Conservation (phyloP, 805 yeast species). For the Candida chilensis region DNA sequence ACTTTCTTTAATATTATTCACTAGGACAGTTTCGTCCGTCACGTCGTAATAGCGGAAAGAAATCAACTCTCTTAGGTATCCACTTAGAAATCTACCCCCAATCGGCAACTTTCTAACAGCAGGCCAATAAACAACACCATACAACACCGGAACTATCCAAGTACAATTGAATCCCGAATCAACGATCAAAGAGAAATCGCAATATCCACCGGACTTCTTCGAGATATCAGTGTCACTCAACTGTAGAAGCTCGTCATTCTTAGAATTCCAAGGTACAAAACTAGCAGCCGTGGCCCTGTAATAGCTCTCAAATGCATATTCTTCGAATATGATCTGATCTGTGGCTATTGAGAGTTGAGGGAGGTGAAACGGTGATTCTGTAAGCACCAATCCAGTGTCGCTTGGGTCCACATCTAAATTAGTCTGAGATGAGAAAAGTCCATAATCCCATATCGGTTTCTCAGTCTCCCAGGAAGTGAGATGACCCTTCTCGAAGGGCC, state of each 20-base stretch:
- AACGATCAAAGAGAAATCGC: constrained; percentile 69
- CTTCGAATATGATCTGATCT: constrained; percentile 92
- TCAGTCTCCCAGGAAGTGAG: constrained; percentile 87
- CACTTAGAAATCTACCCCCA: constrained; percentile 82
- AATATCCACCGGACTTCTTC: constrained; percentile 8
- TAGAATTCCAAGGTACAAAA: constrained; percentile 50
- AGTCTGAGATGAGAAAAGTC: constrained; percentile 36
- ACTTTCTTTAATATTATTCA: constrained; percentile 79
- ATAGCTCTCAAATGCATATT: constrained; percentile 69
- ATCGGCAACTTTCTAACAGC: constrained; percentile 75
- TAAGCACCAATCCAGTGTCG: constrained; percentile 55
- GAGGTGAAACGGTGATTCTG: constrained; percentile 76
- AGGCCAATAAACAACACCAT: constrained; percentile 67
- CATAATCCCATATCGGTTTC: constrained; percentile 84
- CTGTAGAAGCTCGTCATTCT: constrained; percentile 11
- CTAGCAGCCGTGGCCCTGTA: constrained; percentile 58
- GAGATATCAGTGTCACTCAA: constrained; percentile 10
- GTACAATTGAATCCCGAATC: constrained; percentile 89
- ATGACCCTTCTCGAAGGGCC: constrained; percentile 89
- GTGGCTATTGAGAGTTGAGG: constrained; percentile 77
- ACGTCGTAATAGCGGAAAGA: constrained; percentile 91
- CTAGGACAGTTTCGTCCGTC: constrained; percentile 79
- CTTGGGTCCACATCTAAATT: constrained; percentile 26
- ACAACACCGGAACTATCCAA: constrained; percentile 76
- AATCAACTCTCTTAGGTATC: constrained; percentile 72